Base-by-base conservation (phyloP, 257 asterid genomes). In the Nicotiana sylvestris region DNA sequence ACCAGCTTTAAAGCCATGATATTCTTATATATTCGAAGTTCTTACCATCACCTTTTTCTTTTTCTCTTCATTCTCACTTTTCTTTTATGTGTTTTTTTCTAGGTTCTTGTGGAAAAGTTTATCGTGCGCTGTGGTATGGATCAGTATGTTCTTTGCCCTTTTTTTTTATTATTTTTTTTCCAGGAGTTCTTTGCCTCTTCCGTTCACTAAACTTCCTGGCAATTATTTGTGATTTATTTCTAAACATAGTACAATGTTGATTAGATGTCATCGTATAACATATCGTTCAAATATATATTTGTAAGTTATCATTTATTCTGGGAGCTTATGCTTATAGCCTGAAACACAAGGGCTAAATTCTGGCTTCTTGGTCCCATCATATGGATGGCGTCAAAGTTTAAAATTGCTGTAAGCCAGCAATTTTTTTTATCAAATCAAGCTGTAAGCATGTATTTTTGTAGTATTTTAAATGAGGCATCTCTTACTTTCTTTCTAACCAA, bases 61-160 rank as follows among this genome's bases (percentile, higher is more conserved):
- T 81, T 60, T 57, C 16, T 58, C 60, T 58, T 77, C 11, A 39
- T 60, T 86, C 89, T 21, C 87, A 86, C 85, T 64, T 39, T 78
- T 78, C 11, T 65, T 58, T 67, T 69, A 79, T 85, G 29, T 58
- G 29, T 7, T 1, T 77, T 29, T 65, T 49, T 85, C 16, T 95
- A 95, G 99, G 99, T 85, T 92, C 98, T 55, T 93, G 99, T 88
- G 98, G 99, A 83, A 89, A 93, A 76, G 99, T 95, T 43, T 93
- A 92, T 83, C 97, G 89, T 88, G 99, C 93, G 86, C 88, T 95
- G 92, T 93, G 95, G 98, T 91, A 88, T 86, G 99, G 94, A 95
- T 93, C 99, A 65, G 98, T 95, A 92, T 78, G 99, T 92, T 87
- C 89, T 86, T 83, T 78, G 39, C 39, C 93, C 86, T 88, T 86